Evolutionary conservation across 768 basidiomycete species (phyloP).

Genomic region (Dendrothele bispora): DNA sequence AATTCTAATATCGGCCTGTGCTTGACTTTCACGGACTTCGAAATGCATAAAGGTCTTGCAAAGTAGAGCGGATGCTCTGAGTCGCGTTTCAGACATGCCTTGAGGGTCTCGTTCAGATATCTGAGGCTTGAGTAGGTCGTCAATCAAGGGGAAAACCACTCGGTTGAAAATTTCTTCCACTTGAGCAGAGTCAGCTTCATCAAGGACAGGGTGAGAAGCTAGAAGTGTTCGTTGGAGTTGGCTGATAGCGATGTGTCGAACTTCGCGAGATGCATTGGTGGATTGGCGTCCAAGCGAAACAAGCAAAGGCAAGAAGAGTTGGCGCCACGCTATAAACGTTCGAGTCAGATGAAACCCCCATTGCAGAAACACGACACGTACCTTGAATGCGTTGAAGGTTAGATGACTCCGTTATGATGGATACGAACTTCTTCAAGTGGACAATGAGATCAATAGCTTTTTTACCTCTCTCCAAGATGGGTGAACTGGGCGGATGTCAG

Average conservation of each 20-base stretch:
- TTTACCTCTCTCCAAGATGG: slow-evolving; percentile 76
- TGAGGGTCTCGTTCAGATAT: slow-evolving; percentile 75
- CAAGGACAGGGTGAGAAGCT: slow-evolving; percentile 66
- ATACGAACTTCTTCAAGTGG: slow-evolving; percentile 66
- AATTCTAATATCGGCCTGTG: slow-evolving; percentile 61
- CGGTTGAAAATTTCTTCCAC: slow-evolving; percentile 86
- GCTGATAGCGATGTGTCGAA: slow-evolving; percentile 77
- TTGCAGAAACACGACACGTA: slow-evolving; percentile 19
- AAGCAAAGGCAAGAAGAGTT: slow-evolving; percentile 73
- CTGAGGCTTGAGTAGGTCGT: slow-evolving; percentile 86
- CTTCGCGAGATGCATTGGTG: slow-evolving; percentile 77
- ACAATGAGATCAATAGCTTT: slow-evolving; percentile 81
- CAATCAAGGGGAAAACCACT: slow-evolving; percentile 87
- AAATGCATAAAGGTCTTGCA: slow-evolving; percentile 97
- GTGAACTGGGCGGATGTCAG: slow-evolving; percentile 49
- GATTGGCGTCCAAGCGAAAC: slow-evolving; percentile 78
- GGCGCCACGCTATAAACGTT: slow-evolving; percentile 62
- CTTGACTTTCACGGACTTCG: slow-evolving; percentile 68
- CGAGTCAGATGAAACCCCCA: not conserved
- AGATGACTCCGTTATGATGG: slow-evolving; percentile 53
- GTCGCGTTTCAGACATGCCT: slow-evolving; percentile 88
- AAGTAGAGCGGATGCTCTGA: slow-evolving; percentile 84
- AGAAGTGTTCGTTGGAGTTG: slow-evolving; percentile 85
- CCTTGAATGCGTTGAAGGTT: slow-evolving; percentile 42
- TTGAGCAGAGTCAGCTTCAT: slow-evolving; percentile 56